Base-by-base conservation (phyloP, 2,329 filamentous ascomycete species). In the Claviceps pazoutovae region DNA sequence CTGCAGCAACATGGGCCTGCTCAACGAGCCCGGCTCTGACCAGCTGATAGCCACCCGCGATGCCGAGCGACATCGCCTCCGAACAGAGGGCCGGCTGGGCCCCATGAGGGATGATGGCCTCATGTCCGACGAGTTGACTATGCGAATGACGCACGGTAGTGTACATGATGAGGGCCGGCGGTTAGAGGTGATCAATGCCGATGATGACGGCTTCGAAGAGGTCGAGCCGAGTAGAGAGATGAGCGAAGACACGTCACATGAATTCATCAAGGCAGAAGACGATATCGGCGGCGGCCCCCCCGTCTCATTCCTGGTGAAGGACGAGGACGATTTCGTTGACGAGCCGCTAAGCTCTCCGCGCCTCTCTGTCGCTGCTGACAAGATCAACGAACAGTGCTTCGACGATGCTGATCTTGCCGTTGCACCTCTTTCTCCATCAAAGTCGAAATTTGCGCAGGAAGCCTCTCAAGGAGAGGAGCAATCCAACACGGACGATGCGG, bases 1-100 rank as follows among this genome's bases (percentile, higher is more conserved):
- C 67, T 98, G 93, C 69, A 97, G 91, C 66, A 98, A 98, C 65
- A 98, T 98, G 93, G 90, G 87, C 5, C 73, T 98, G 38, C 72
- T 98, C 57, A 98, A 98, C 63, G 90, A 97, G 64, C 74, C 81
- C 9, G 93, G 91, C 36, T 90, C 89, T 11, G 90, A 98, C 64
- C 83, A 88, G 57, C 81, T 95, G 57, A 88, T 97, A 54, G 81
- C 78, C 55, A 75, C 80, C 43, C 79, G 93, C 54, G 90, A 98
- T 62, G 70, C 75, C 11, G 89, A 96, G 64, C 82, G 93, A 48
- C 86, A 94, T 58, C 79, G 81, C 41, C 71, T 97, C 43, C 84
- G 88, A 58, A 74, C 73, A 1, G 86, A 93, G 62, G 90, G 89
- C 43, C 84, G 80, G 58, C 79, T 95, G 50, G 59, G 55, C 11